phyloP scores from a whole-genome alignment of 371 early-diverging fungal genomes.

The Mucor ambiguus region DNA sequence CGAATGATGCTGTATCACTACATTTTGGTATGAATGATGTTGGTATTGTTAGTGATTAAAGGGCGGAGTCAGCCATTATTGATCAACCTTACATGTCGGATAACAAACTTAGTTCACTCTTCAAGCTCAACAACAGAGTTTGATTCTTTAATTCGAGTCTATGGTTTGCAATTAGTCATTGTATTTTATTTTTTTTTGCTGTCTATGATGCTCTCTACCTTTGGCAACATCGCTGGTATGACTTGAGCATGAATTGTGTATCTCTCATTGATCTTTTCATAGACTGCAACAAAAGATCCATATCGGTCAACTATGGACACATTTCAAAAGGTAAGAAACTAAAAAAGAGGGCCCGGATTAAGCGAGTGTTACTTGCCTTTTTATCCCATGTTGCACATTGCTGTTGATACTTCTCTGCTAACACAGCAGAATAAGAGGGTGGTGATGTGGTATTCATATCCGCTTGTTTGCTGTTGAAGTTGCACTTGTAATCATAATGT shows the following conservation, averaged over 20 bases:
- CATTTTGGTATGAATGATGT: neutral
- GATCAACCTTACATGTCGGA: neutral
- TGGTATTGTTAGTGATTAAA: neutral
- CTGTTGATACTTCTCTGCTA: constrained; percentile 23
- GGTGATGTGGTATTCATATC: neutral
- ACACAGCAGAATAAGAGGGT: constrained; percentile 25
- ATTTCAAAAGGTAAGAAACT: neutral
- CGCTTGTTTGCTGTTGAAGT: neutral
- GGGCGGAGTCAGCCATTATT: neutral
- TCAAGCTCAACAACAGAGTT: constrained; percentile 4
- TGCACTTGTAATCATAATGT: constrained; percentile 5
- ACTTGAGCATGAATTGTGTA: neutral
- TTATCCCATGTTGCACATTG: constrained; percentile 4
- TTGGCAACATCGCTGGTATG: constrained; percentile 7
- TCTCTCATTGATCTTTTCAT: constrained; percentile 9
- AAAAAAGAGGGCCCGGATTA: neutral
- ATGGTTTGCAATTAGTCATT: neutral
- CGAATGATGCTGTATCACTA: constrained; percentile 9
- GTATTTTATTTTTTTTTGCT: neutral
- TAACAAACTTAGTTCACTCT: constrained; percentile 1
- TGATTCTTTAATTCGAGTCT: constrained; percentile 21
- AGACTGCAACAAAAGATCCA: neutral
- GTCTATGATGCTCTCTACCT: constrained; percentile 9
- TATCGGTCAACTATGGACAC: constrained; percentile 4
- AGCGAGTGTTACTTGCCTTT: neutral